These are phyloP conservation scores for Cryphonectria nitschkei DNA, from an alignment of 2,329 filamentous ascomycete genomes.

Conservation along the genomic window DNA sequence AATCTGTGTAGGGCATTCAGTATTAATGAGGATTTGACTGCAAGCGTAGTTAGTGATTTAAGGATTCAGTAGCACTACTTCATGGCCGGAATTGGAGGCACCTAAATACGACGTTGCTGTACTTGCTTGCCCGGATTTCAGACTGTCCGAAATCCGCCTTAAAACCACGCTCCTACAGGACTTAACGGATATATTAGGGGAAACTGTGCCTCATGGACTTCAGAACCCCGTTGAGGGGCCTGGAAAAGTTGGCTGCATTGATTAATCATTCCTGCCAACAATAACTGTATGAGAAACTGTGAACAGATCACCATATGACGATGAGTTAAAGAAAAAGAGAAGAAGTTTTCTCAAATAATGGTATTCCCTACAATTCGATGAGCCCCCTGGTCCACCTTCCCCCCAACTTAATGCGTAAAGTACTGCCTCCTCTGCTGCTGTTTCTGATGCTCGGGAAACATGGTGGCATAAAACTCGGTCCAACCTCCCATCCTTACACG, in stretches of 20 bases:
- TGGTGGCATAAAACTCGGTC: conserved; percentile 33
- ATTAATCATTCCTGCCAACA: too few relatives aligned
- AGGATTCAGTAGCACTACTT: background rate
- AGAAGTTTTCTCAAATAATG: too few relatives aligned
- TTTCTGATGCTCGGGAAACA: conserved; percentile 33
- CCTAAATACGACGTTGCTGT: background rate
- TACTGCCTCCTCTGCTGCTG: conserved; percentile 33
- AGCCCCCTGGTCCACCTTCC: background rate
- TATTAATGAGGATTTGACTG: background rate
- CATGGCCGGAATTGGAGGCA: background rate
- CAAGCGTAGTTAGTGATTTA: background rate
- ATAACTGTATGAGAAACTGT: too few relatives aligned
- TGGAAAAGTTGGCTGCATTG: too few relatives aligned
- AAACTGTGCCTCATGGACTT: background rate
- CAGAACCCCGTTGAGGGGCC: too few relatives aligned
- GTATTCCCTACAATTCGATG: too few relatives aligned
- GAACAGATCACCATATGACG: too few relatives aligned
- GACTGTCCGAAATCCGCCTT: background rate
- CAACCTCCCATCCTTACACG: conserved; percentile 34
- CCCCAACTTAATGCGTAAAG: conserved; percentile 13
- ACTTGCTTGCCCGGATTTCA: background rate
- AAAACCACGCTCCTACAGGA: background rate
- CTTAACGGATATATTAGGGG: background rate
- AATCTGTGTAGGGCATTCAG: background rate
- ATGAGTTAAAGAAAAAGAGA: too few relatives aligned